These are phyloP conservation scores for Apiotrichum brassicae DNA, from an alignment of 1,284 basidiomycete genomes.

Conservation along the genomic window DNA sequence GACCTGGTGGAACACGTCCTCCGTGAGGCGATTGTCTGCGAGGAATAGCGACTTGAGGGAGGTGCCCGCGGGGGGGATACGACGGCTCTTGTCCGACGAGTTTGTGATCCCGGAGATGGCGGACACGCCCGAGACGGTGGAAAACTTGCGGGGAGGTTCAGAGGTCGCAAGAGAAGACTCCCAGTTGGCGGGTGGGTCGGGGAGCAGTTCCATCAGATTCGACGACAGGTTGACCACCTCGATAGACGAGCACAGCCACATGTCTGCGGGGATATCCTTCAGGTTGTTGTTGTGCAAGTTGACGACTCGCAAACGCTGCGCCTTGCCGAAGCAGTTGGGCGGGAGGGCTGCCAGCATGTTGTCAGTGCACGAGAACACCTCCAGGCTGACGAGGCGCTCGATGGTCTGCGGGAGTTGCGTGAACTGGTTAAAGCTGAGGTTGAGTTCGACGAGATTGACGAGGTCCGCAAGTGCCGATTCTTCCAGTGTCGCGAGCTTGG, in stretches of 20 bases:
- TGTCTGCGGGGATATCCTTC: slow-evolving; percentile 61
- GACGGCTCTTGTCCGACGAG: slow-evolving; percentile 5
- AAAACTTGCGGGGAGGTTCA: slow-evolving; percentile 20
- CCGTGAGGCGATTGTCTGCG: slow-evolving; percentile 81
- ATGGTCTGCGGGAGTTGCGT: slow-evolving; percentile 75
- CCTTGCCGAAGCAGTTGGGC: slow-evolving; percentile 60
- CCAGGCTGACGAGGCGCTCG: slow-evolving; percentile 64
- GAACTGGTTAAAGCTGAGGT: slow-evolving; percentile 81
- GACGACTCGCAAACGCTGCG: slow-evolving; percentile 69
- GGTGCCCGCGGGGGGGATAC: slow-evolving; percentile 17
- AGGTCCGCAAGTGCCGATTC: slow-evolving; percentile 66
- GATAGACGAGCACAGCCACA: slow-evolving; percentile 82
- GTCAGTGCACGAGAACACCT: slow-evolving; percentile 76
- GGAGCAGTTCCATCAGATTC: slow-evolving; percentile 73
- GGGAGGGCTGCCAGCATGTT: slow-evolving; percentile 80
- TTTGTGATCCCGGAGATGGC: slow-evolving; percentile 55
- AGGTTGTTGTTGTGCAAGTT: slow-evolving; percentile 92
- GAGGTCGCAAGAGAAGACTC: slow-evolving; percentile 6
- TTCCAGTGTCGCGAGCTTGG: slow-evolving; percentile 80
- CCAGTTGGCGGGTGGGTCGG: slow-evolving; percentile 54
- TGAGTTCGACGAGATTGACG: slow-evolving; percentile 63
- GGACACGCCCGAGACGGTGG: slow-evolving; percentile 50
- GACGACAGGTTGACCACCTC: slow-evolving; percentile 77
- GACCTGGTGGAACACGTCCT: slow-evolving; percentile 71
- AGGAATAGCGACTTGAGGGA: slow-evolving; percentile 59